These are phyloP conservation scores for Parastagonospora avenae DNA, from an alignment of 2,329 filamentous ascomycete species.

Conservation along the genomic window DNA sequence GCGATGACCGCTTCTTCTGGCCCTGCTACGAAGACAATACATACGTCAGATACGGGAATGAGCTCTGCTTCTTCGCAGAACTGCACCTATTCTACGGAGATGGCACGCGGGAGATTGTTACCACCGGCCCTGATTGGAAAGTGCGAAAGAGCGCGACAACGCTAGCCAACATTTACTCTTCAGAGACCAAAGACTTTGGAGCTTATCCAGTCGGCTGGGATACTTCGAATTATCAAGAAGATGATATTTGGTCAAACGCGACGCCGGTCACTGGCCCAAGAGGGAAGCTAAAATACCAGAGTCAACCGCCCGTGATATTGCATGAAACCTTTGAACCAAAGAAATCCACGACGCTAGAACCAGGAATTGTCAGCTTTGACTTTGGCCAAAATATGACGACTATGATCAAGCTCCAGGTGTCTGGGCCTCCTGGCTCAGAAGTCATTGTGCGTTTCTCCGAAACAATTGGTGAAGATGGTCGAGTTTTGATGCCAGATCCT, in stretches of 20 bases:
- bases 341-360: slow-evolving; percentile 18
- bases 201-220: slow-evolving; percentile 46
- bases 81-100: slow-evolving; percentile 48
- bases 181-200: slow-evolving; percentile 47
- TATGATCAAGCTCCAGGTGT: slow-evolving; percentile 35
- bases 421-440: slow-evolving; percentile 34
- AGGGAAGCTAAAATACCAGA: slow-evolving; percentile 49
- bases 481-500: slow-evolving; percentile 50
- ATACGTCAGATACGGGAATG: slow-evolving; percentile 41
- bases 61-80: slow-evolving; percentile 50
- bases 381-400: slow-evolving; percentile 44
- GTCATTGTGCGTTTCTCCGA: slow-evolving; percentile 40
- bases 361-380: slow-evolving; percentile 35
- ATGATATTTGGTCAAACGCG: slow-evolving; percentile 38
- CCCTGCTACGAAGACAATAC: slow-evolving; percentile 52
- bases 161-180: slow-evolving; percentile 50
- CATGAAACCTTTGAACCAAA: slow-evolving; percentile 46
- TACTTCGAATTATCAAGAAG: slow-evolving; percentile 27
- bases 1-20: slow-evolving; percentile 50
- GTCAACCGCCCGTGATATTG: slow-evolving; percentile 47
- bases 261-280: slow-evolving; percentile 49
- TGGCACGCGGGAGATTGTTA: slow-evolving; percentile 43
- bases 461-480: slow-evolving; percentile 36
- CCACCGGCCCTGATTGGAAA: slow-evolving; percentile 47
- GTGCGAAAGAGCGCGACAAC: slow-evolving; percentile 48